Evolutionary conservation across 2,329 filamentous ascomycete genomes (phyloP).

Genomic region (Diplodia mutila): DNA sequence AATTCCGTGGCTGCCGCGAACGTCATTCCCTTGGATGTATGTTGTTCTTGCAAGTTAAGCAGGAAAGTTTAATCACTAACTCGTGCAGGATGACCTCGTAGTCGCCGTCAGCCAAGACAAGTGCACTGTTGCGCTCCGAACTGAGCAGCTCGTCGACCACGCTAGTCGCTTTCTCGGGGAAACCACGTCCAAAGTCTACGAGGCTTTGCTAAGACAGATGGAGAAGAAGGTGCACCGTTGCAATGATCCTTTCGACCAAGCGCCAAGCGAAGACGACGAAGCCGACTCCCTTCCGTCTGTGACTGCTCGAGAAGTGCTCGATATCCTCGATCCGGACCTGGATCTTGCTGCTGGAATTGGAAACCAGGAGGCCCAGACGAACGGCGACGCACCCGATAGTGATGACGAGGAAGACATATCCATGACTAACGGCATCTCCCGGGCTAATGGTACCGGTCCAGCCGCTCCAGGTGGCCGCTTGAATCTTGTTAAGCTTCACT

Average conservation of each 20-base stretch:
- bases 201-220: constrained; percentile 69
- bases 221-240: constrained; percentile 72
- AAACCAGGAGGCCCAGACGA: constrained; percentile 29
- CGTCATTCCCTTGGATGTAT: constrained; percentile 41
- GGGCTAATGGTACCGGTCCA: not conserved
- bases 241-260: constrained; percentile 55
- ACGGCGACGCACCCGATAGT: constrained; percentile 35
- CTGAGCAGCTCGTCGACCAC: constrained; percentile 73
- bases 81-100: constrained; percentile 67
- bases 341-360: constrained; percentile 45
- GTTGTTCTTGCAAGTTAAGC: constrained; percentile 17
- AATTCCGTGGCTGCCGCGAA: constrained; percentile 30
- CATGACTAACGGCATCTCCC: not conserved
- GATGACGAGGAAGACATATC: constrained; percentile 41
- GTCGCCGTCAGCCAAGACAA: constrained; percentile 85
- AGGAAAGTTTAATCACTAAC: constrained; percentile 19
- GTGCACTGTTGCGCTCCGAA: constrained; percentile 80
- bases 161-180: constrained; percentile 72
- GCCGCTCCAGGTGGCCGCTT: constrained; percentile 31
- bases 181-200: constrained; percentile 78
- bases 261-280: constrained; percentile 48
- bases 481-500: constrained; percentile 66
- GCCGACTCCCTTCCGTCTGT: constrained; percentile 41
- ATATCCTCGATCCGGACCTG: constrained; percentile 45
- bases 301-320: constrained; percentile 47